Percentiles rank a stretch among this genome's conserved stretches.
Conservation (phyloP, 441 rosid genomes). For the Melastoma candidum region DNA sequence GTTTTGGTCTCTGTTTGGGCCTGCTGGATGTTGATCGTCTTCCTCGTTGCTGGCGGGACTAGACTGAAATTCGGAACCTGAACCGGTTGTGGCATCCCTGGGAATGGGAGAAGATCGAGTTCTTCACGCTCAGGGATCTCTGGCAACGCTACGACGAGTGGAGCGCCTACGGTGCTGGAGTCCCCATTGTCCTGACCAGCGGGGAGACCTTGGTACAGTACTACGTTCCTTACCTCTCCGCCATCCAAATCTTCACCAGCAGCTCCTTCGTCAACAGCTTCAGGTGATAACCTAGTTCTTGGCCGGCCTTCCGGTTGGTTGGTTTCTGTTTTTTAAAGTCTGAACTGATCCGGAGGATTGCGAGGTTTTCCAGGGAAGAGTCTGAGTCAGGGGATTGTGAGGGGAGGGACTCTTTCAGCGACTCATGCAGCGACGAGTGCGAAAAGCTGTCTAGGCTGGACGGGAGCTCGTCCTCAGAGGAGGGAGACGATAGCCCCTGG, state of each 20-base stretch:
- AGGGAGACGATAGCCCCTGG: conserved; percentile 53
- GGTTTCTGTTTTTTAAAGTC: background rate
- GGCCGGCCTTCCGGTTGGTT: too few species aligned
- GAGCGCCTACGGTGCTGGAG: conserved; percentile 24
- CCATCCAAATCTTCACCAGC: conserved; percentile 21
- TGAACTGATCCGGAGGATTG: background rate
- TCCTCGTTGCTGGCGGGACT: background rate
- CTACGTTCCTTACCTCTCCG: conserved; percentile 20
- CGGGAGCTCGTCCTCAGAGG: conserved; percentile 81
- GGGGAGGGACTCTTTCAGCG: conserved; percentile 61
- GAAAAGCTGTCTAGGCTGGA: conserved; percentile 76
- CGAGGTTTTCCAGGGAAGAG: conserved; percentile 45
- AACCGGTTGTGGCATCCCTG: conserved; percentile 19
- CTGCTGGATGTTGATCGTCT: too few species aligned
- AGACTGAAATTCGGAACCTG: conserved; percentile 15
- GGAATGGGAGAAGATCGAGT: conserved; percentile 19
- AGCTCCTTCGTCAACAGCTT: conserved; percentile 14
- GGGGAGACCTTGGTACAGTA: conserved; percentile 20
- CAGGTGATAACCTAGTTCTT: conserved; percentile 4
- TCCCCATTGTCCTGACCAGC: conserved; percentile 14
- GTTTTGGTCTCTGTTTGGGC: background rate
- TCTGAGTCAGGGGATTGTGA: conserved; percentile 70
- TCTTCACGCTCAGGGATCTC: conserved; percentile 16
- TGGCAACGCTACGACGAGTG: conserved; percentile 21
- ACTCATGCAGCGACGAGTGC: conserved; percentile 79